Evolutionary conservation across 495 filamentous ascomycete genomes (phyloP).

Genomic region (Neurospora discreta): DNA sequence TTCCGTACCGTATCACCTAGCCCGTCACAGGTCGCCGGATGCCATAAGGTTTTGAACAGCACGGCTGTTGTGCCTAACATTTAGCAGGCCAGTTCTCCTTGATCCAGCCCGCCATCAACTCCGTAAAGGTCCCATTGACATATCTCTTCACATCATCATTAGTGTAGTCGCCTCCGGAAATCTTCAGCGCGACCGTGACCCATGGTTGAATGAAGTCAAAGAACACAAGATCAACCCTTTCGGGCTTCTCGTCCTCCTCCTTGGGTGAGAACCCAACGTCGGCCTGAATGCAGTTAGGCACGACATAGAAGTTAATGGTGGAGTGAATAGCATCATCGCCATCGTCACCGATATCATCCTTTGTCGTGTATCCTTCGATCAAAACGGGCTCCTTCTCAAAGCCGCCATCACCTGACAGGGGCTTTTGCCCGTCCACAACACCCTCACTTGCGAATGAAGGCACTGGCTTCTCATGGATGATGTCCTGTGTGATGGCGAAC

Average conservation of each 20-base stretch:
- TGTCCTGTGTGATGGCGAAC: conserved; percentile 13
- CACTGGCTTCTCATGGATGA: conserved; percentile 9
- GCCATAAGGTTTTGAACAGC: neutral
- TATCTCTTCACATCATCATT: conserved; percentile 52
- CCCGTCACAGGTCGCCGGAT: neutral
- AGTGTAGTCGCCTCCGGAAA: conserved; percentile 50
- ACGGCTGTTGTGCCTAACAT: conserved; percentile 19
- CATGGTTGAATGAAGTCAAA: conserved; percentile 80
- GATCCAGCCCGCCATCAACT: conserved; percentile 68
- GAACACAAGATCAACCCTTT: conserved; percentile 77
- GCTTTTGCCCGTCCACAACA: conserved; percentile 15
- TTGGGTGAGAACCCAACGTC: conserved; percentile 42
- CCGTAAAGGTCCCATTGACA: conserved; percentile 59
- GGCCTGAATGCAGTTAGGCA: conserved; percentile 74
- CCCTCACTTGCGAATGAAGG: neutral
- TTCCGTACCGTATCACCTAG: neutral
- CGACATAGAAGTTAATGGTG: conserved; percentile 57
- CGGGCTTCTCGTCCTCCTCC: conserved; percentile 38
- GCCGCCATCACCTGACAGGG: conserved; percentile 2
- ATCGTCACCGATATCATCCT: conserved; percentile 71
- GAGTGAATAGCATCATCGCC: conserved; percentile 87
- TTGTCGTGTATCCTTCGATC: conserved; percentile 76
- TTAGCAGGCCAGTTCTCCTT: conserved; percentile 58
- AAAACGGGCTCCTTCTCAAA: conserved; percentile 28
- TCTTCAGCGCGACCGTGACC: conserved; percentile 60